Evolutionary conservation across 495 filamentous ascomycete genomes (phyloP), one percentile per base, ranked within the genome.

Genomic region (Lasiosphaeria miniovina): DNA sequence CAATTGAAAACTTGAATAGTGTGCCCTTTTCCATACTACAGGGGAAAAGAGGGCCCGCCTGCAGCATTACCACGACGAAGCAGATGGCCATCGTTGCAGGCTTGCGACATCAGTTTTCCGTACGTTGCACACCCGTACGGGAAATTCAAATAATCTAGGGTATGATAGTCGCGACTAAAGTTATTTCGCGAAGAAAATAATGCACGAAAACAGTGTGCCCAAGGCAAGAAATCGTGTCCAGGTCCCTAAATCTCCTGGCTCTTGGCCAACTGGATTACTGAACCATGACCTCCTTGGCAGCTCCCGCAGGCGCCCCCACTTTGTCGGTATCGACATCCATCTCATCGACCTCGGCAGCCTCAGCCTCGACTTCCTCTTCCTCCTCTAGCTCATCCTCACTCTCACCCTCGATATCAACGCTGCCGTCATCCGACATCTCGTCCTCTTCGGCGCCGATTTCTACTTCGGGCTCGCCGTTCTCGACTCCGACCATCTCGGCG

Each of bases 381-480:
- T 96, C 93, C 52, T 96, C 92, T 45, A 89, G 85, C 14, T 91
- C 92, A 62, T 85, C 86, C 64, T 80, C 78, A 34, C 87, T 94
- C 74, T 98, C 95, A 46, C 88, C 89, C 73, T 96, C 94, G n/a
- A 98, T 85, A 70, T 98, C 94, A 68, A 97, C 94, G 65, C 89
- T 93, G 57, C 90, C 93, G 46, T 90, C 93, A 45, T 96, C 92
- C 14, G 89, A 90, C 55, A 90, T 86, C 33, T 91, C 88, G 41
- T 91, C 90, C 38, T 86, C 86, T 51, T 84, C 85, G 45, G 77
- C 70, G n/a, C 63, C 75, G 45, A 61, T 63, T 51, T 75, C 76
- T 17, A 41, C 71, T 54, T 80, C 82, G 38, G 74, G 55, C 53
- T 75, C 64, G 36, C 49, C 61, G 31, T 17, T 43, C 43, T 55